These are phyloP conservation scores for Ambispora gerdemannii DNA, from an alignment of 192 early-diverging fungal species.

Conservation along the genomic window DNA sequence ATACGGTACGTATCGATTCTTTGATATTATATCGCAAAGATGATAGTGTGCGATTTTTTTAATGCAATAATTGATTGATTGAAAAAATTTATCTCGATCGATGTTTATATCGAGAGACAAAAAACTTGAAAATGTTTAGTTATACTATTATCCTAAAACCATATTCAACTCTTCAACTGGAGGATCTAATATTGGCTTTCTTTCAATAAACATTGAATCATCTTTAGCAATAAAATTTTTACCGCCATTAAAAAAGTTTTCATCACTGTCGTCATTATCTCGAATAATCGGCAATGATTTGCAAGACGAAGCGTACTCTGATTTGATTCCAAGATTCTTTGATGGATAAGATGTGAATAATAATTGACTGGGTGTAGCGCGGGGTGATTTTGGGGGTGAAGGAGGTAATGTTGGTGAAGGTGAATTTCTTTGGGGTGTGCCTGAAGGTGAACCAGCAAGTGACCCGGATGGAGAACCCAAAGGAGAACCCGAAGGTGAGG, in stretches of 20 bases:
- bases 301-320: neutral
- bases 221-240: conserved; percentile 1
- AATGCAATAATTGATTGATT: no score
- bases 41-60: no score
- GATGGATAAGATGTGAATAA: neutral
- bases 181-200: conserved; percentile 6
- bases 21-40: no score
- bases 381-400: neutral
- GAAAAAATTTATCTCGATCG: no score
- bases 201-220: conserved; percentile 4
- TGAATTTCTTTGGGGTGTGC: neutral
- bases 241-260: neutral
- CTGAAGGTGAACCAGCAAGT: neutral
- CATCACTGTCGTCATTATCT: neutral
- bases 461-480: neutral
- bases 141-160: conserved; percentile 23
- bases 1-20: no score
- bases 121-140: no score
- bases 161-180: conserved; percentile 23
- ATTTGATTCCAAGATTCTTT: neutral
- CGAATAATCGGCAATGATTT: neutral
- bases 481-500: neutral
- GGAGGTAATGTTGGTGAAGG: neutral
- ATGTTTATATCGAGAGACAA: no score
- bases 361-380: neutral